A percentile compares a stretch with the other conserved stretches of the same genome.
Evolutionary conservation across 192 early-diverging fungal genomes (phyloP).

Genomic region (Spinellus fusiger): DNA sequence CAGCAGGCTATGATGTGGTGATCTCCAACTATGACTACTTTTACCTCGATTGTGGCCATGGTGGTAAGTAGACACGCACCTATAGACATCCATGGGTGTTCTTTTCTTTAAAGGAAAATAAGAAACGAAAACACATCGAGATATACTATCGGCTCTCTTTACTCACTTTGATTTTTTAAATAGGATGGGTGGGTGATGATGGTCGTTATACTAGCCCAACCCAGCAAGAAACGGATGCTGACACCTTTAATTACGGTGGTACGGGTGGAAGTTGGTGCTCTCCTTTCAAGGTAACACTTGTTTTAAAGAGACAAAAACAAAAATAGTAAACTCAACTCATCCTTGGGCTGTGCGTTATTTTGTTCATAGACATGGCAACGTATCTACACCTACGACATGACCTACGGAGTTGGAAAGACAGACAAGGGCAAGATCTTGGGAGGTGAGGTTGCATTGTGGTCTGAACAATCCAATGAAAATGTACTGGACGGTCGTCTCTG

Average conservation of each 20-base stretch:
- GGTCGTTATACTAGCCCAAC: slow-evolving; percentile 41
- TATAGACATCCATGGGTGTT: too few species aligned
- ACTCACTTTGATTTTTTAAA: background rate
- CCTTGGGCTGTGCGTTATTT: slow-evolving; percentile 2
- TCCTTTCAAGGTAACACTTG: slow-evolving; percentile 48
- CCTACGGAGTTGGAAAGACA: slow-evolving; percentile 42
- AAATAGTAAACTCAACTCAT: background rate
- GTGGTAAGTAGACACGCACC: slow-evolving; percentile 16
- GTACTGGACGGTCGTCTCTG: slow-evolving; percentile 60
- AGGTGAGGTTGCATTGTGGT: slow-evolving; percentile 65
- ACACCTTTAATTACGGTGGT: slow-evolving; percentile 36
- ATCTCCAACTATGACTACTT: slow-evolving; percentile 56
- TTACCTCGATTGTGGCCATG: slow-evolving; percentile 73
- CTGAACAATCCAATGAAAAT: slow-evolving; percentile 55
- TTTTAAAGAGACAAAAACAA: background rate
- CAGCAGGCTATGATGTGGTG: slow-evolving; percentile 58
- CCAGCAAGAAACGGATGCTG: slow-evolving; percentile 18
- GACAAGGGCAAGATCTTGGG: slow-evolving; percentile 59
- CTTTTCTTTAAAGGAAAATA: too few species aligned
- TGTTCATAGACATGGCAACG: slow-evolving; percentile 55
- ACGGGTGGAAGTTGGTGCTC: slow-evolving; percentile 64
- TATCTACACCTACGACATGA: slow-evolving; percentile 61
- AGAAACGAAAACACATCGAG: too few species aligned
- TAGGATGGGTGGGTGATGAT: slow-evolving; percentile 58
- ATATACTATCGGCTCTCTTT: too few species aligned